Evolutionary conservation across 106 monocot genomes (phyloP), one percentile per base, ranked within the genome.

Genomic region (Agapanthus africanus): DNA sequence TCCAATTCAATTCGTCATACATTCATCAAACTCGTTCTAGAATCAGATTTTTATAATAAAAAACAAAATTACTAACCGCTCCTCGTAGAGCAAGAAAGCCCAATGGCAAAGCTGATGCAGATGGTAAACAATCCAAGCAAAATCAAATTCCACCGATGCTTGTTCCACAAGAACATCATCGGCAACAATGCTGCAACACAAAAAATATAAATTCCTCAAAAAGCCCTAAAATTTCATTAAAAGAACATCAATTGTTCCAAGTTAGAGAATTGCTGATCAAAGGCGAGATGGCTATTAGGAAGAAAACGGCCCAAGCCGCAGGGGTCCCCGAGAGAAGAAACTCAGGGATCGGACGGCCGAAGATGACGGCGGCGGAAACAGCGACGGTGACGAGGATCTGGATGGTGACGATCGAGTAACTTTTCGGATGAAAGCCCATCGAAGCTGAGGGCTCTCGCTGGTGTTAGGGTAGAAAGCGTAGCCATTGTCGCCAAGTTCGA

Each of bases 401-500:
- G 9, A 77, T 1, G 36, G 77, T 22, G 41, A 87, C 67, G 76
- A 87, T 87, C 26, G 38, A 0, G 72, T 87, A 87, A 36, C 82
- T 74, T 75, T 87, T 87, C 3, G 82, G 74, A 49, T 79, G 67
- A 77, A 87, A 87, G 7, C 66, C 86, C 86, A 87, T 34, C 86
- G 79, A 8, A 82, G 59, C 32, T 65, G 33, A 19, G 82, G 79
- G 79, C 56, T 77, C 65, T 82, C 82, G 11, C 37, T 79, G 79
- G 82, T 82, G 73, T 74, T 46, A 0, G 79, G 86, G 70, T 82
- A 86, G 19, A 86, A 38, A 0, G 54, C 69, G 3, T 51, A n/a
- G n/a, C n/a, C 70, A 21, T 31, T 70, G 8, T 35, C 18, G 21
- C 71, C 54, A 4, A 56, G 18, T 44, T 79, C 74, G 16, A 73